Evolutionary conservation across 495 filamentous ascomycete species (phyloP).

Genomic region (Daldinia grandis): DNA sequence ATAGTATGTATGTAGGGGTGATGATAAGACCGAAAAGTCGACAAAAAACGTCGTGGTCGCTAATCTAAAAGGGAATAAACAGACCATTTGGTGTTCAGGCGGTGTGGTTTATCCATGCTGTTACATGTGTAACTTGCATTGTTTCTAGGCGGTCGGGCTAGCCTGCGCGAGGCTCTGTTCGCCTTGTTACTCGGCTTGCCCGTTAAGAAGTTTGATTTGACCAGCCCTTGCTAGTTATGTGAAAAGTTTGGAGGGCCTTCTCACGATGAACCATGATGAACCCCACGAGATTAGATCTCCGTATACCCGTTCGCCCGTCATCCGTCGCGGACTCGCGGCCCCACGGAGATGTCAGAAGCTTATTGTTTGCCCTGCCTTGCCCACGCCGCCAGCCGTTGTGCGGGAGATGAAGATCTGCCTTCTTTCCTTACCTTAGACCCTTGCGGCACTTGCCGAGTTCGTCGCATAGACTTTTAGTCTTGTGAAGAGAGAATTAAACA

Average conservation of each 20-base stretch:
- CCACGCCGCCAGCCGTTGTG: constrained; percentile 8
- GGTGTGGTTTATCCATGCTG: constrained; percentile 8
- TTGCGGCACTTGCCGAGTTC: constrained; percentile 32
- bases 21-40: constrained; percentile 5
- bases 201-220: neutral
- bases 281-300: constrained; percentile 36
- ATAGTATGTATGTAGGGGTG: constrained; percentile 7
- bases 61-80: constrained; percentile 2
- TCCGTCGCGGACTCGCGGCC: constrained; percentile 28
- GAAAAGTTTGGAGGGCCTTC: neutral
- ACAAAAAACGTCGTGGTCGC: neutral
- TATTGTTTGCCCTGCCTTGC: constrained; percentile 13
- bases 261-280: constrained; percentile 17
- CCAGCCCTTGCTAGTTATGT: constrained; percentile 15
- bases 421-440: constrained; percentile 20
- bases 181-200: constrained; percentile 5
- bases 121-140: constrained; percentile 21
- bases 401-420: constrained; percentile 39
- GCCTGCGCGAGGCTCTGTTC: constrained; percentile 4
- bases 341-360: constrained; percentile 31
- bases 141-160: constrained; percentile 5
- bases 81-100: constrained; percentile 3
- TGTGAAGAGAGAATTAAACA: constrained; percentile 4
- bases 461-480: neutral
- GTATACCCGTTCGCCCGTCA: constrained; percentile 16